Percentiles rank a stretch among this genome's conserved stretches.
Evolutionary conservation across 2,329 filamentous ascomycete species (phyloP).

Genomic region (Aureobasidium sp.): DNA sequence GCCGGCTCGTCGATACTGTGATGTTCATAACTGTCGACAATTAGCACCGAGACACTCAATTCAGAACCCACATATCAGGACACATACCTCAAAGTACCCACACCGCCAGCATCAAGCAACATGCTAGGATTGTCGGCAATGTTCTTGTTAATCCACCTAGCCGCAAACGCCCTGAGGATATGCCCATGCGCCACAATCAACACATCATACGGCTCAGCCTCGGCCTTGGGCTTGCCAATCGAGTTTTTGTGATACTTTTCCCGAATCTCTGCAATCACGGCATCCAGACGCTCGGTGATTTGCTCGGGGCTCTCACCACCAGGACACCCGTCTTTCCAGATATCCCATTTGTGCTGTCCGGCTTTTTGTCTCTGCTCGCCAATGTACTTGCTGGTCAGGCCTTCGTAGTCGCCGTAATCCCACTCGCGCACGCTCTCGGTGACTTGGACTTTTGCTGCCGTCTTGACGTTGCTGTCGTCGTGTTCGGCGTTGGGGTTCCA

Average conservation of each 20-base stretch:
- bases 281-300: conserved; percentile 65
- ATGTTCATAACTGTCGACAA: conserved; percentile 40
- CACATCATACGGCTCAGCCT: conserved; percentile 50
- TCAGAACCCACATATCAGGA: not conserved
- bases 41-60: not conserved
- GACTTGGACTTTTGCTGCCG: conserved; percentile 39
- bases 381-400: conserved; percentile 48
- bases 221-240: conserved; percentile 47
- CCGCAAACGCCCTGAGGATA: conserved; percentile 79
- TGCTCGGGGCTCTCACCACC: conserved; percentile 66
- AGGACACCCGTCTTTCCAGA: conserved; percentile 83
- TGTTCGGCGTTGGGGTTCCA: conserved; percentile 45
- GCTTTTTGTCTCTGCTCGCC: conserved; percentile 37
- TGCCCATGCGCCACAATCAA: conserved; percentile 84
- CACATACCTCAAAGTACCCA: conserved; percentile 42
- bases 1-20: conserved; percentile 44
- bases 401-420: conserved; percentile 59
- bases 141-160: conserved; percentile 71
- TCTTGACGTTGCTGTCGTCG: conserved; percentile 27
- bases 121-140: conserved; percentile 70
- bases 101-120: conserved; percentile 62
- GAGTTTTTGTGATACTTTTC: conserved; percentile 36
- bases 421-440: conserved; percentile 52
- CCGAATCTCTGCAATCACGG: conserved; percentile 68
- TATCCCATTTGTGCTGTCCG: conserved; percentile 63